phyloP scores from a whole-genome alignment of 2,329 filamentous ascomycete species.

The Lachnellula subtilissima region DNA sequence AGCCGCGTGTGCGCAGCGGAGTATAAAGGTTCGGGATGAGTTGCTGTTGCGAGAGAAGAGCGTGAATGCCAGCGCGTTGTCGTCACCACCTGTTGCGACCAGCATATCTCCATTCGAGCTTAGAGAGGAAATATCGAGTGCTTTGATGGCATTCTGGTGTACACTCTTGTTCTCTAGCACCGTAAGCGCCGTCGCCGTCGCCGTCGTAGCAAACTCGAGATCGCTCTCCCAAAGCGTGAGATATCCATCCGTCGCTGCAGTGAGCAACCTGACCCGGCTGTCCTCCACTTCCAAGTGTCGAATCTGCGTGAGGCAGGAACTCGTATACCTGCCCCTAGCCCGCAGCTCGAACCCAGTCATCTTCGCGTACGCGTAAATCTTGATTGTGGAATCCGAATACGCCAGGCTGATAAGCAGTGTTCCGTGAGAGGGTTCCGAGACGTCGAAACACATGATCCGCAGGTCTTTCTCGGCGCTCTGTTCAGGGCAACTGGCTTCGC shows the following conservation, averaged over 20 bases:
- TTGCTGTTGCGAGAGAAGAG: conserved; percentile 28
- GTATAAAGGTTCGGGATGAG: conserved; percentile 25
- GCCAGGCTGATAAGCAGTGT: conserved; percentile 60
- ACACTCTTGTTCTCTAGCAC: conserved; percentile 39
- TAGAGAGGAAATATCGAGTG: conserved; percentile 44
- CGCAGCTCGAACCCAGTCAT: conserved; percentile 44
- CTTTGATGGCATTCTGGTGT: conserved; percentile 81
- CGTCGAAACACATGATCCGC: conserved; percentile 75
- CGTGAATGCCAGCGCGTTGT: conserved; percentile 69
- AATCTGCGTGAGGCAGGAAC: conserved; percentile 69
- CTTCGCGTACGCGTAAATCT: conserved; percentile 47
- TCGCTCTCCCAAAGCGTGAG: conserved; percentile 54
- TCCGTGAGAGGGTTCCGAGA: conserved; percentile 27
- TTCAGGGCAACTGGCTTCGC: conserved; percentile 51
- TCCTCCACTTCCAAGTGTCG: conserved; percentile 37
- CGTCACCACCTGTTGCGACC: conserved; percentile 78
- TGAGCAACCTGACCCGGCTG: conserved; percentile 44
- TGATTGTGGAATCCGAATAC: conserved; percentile 79
- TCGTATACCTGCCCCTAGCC: conserved; percentile 57
- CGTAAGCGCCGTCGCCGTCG: background rate
- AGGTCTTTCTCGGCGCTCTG: conserved; percentile 57
- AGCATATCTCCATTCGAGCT: conserved; percentile 34
- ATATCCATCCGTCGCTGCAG: conserved; percentile 77
- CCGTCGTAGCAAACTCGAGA: background rate
- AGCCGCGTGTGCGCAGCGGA: conserved; percentile 63